These are phyloP conservation scores for Ganoderma resinaceum DNA, from an alignment of 1,284 basidiomycete species.

Conservation along the genomic window DNA sequence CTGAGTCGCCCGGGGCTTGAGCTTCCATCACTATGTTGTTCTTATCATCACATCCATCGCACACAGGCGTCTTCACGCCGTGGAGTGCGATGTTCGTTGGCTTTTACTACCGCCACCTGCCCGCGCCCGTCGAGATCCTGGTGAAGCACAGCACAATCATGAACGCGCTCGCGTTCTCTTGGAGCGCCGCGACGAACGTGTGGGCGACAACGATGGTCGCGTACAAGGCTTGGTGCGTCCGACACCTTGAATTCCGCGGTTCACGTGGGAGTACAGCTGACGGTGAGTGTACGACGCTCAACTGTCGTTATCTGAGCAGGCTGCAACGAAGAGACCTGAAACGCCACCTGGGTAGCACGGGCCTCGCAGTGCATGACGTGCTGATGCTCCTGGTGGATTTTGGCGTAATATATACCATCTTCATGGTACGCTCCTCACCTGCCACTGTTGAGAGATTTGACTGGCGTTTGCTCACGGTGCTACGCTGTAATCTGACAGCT, in stretches of 20 bases:
- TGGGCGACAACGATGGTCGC: conserved; percentile 21
- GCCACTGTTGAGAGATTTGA: neutral
- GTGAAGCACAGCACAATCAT: conserved; percentile 9
- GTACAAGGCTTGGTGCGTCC: conserved; percentile 16
- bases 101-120: conserved; percentile 14
- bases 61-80: conserved; percentile 17
- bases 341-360: conserved; percentile 11
- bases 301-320: neutral
- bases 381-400: conserved; percentile 15
- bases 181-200: conserved; percentile 21
- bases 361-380: conserved; percentile 7
- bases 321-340: conserved; percentile 10
- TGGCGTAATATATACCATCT: conserved; percentile 20
- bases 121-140: conserved; percentile 9
- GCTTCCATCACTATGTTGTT: neutral
- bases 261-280: neutral
- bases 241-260: neutral
- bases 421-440: conserved; percentile 14
- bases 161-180: conserved; percentile 22
- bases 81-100: conserved; percentile 22
- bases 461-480: neutral
- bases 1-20: neutral
- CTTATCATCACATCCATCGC: neutral
- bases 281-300: neutral
- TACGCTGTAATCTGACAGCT: neutral